Evolutionary conservation across 1,139 yeast species (phyloP), one percentile per base, ranked within the genome.

Genomic region (Geotrichum aggregatum): DNA sequence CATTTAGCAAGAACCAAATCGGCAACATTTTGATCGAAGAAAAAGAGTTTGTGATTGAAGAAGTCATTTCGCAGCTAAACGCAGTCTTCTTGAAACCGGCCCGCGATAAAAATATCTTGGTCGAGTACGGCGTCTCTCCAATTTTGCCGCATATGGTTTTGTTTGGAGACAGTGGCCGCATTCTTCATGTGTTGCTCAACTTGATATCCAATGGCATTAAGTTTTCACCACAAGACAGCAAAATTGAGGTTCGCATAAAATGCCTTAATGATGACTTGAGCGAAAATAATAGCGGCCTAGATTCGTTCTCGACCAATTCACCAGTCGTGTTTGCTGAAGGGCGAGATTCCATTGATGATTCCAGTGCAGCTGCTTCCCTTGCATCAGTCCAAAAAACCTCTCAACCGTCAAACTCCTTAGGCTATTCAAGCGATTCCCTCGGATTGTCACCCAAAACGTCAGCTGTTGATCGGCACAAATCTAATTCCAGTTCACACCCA

Each of bases 1-100:
- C 97, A 0, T 91, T 88, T 65, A 85, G 96, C 11, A 87, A 89
- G 61, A 88, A 88, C 64, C 91, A 94, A n/a, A 74, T 91, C 54
- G 87, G 89, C 59, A 76, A 91, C 59, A 82, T 94, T n/a, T 84
- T 84, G 60, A 71, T 89, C 49, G 96, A 88, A 62, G 84, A 84
- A 63, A 80, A 87, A 47, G 83, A 86, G 59, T 91, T 91, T 68
- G 67, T 77, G 33, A 73, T 84, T 46, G 76, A 79, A 54, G 89
- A 84, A 59, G 79, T 89, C 50, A 85, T 87, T 1, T 72, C 84
- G 49, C 96, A 88, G 64, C 80, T 87, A 2, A 79, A 83, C 60
- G 83, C 92, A 0, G 86, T 87, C 61, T 88, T 87, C 67, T 79
- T 83, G 45, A 86, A 86, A 65, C 74, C 84, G 51, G 92, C 95